These are phyloP conservation scores for Lentinula boryana DNA, from an alignment of 768 basidiomycete species.

Conservation along the genomic window DNA sequence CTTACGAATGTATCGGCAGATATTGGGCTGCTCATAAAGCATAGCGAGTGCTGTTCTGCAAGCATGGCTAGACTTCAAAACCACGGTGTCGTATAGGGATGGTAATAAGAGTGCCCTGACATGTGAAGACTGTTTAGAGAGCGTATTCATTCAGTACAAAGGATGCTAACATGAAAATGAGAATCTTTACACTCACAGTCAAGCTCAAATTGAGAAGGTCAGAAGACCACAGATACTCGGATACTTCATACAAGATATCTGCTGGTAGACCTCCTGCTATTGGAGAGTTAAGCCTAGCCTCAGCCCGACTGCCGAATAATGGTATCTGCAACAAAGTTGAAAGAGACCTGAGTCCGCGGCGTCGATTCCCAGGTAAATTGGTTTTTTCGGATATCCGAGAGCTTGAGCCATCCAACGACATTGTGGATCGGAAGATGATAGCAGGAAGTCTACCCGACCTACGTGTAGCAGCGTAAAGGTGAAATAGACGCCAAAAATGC, in stretches of 20 bases:
- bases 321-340: conserved; percentile 7
- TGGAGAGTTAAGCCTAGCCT: neutral
- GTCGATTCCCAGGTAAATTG: neutral
- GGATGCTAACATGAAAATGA: neutral
- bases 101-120: conserved; percentile 18
- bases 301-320: neutral
- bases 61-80: conserved; percentile 35
- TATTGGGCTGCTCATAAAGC: conserved; percentile 25
- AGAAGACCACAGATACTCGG: conserved; percentile 5
- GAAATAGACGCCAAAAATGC: neutral
- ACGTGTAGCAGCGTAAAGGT: neutral
- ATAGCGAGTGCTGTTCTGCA: conserved; percentile 31
- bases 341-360: conserved; percentile 7
- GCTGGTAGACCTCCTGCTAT: conserved; percentile 1
- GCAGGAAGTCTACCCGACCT: neutral
- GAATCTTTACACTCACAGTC: neutral
- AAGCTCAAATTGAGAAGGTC: conserved; percentile 10
- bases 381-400: neutral
- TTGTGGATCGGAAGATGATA: neutral
- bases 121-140: conserved; percentile 5
- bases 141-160: neutral
- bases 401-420: neutral
- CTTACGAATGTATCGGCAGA: conserved; percentile 33
- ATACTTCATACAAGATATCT: conserved; percentile 9
- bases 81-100: conserved; percentile 37